Conservation (phyloP, 176 grass and related monocot genomes). For the Triticum turgidum region DNA sequence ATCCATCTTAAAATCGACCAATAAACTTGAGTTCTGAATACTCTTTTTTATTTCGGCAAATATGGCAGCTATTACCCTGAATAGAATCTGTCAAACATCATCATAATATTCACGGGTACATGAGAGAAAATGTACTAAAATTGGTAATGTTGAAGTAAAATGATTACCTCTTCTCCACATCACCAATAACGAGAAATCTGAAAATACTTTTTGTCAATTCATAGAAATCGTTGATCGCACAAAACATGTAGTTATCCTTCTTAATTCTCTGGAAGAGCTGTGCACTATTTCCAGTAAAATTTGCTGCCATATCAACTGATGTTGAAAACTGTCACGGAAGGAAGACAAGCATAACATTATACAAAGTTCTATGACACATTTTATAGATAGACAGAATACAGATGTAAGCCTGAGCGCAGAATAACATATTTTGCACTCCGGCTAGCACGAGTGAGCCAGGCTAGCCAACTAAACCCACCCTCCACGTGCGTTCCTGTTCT, state of each 20-base stretch:
- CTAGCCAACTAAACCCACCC: neutral
- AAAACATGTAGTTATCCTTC: constrained; percentile 86
- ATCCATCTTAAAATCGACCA: constrained; percentile 67
- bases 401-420: neutral
- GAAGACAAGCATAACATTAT: constrained; percentile 31
- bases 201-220: constrained; percentile 66
- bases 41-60: constrained; percentile 62
- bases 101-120: constrained; percentile 36
- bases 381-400: constrained; percentile 2
- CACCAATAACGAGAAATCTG: constrained; percentile 61
- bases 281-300: constrained; percentile 69
- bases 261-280: constrained; percentile 59
- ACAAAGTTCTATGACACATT: neutral
- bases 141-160: constrained; percentile 18
- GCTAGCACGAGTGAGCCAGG: neutral
- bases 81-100: constrained; percentile 48
- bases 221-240: constrained; percentile 74
- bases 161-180: constrained; percentile 72
- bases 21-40: constrained; percentile 70
- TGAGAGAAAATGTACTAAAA: neutral
- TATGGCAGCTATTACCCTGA: constrained; percentile 68
- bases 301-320: constrained; percentile 73
- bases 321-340: constrained; percentile 65
- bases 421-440: neutral
- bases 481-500: neutral